Conservation (phyloP, 1,139 yeast species). For the Protomyces lactucae-debilis region DNA sequence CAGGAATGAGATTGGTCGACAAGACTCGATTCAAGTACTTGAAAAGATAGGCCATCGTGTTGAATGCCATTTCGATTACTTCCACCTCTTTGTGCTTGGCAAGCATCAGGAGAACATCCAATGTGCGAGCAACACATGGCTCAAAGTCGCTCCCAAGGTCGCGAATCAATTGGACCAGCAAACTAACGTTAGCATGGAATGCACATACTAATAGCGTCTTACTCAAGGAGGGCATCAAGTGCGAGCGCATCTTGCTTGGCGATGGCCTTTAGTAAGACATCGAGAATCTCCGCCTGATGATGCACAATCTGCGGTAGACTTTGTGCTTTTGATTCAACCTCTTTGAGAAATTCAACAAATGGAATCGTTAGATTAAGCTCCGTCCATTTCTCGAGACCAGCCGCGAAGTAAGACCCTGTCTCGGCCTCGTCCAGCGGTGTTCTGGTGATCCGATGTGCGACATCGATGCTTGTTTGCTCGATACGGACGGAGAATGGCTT, state of each 20-base stretch:
- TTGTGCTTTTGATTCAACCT: slow-evolving; percentile 53
- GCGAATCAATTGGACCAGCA: slow-evolving; percentile 58
- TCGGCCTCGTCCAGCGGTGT: slow-evolving; percentile 49
- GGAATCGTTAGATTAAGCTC: slow-evolving; percentile 76
- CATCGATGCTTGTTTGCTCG: slow-evolving; percentile 81
- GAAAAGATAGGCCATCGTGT: slow-evolving; percentile 79
- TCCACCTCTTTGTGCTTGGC: slow-evolving; percentile 49
- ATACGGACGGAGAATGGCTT: slow-evolving; percentile 53
- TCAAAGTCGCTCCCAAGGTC: slow-evolving; percentile 91
- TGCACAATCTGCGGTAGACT: slow-evolving; percentile 77
- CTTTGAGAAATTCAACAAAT: slow-evolving; percentile 60
- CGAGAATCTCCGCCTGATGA: slow-evolving; percentile 61
- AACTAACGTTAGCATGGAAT: slow-evolving; percentile 5
- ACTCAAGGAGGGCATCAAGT: slow-evolving; percentile 73
- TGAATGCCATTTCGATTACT: slow-evolving; percentile 77
- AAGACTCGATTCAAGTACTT: slow-evolving; percentile 70
- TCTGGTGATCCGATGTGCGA: slow-evolving; percentile 57
- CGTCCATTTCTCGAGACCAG: slow-evolving; percentile 79
- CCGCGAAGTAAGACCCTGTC: slow-evolving; percentile 59
- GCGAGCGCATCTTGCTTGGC: slow-evolving; percentile 60
- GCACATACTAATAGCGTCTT: slow-evolving; percentile 27
- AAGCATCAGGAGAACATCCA: slow-evolving; percentile 51
- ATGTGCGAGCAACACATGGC: slow-evolving; percentile 55
- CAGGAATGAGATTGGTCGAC: slow-evolving; percentile 59
- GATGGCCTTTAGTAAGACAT: slow-evolving; percentile 50